Evolutionary conservation across 1,139 yeast genomes (phyloP), one percentile per base, ranked within the genome.

Genomic region (Keqinozyma sinolaborantium): DNA sequence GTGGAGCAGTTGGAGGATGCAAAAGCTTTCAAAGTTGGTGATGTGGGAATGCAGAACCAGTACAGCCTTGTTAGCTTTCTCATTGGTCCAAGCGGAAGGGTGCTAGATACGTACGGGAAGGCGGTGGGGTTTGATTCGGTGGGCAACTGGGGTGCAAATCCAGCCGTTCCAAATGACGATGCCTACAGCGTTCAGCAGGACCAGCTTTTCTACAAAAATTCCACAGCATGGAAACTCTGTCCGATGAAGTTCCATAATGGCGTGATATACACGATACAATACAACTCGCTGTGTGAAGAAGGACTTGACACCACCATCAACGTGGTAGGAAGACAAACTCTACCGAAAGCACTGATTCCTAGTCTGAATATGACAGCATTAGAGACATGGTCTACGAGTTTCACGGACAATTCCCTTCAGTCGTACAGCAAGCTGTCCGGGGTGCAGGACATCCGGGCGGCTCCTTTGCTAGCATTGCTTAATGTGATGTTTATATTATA

Each of bases 21-120:
- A 2, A 16, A 18, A 1, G 24, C 28, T 2, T 39, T 36, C 21
- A 40, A 39, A 28, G 36, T 34, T 3, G 44, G 44, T 2, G 33
- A 36, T 25, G 18, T 37, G 2, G 32, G 18, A 5, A 13, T 40
- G 8, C 15, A 24, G 23, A 14, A 11, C 4, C 10, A 23, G 4
- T 24, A 41, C 23, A 20, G 30, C 7, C 39, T 39, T 29, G 28
- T 23, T 7, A 18, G 23, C n/a, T 25, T 39, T 3, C 8, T 34
- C n/a, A 25, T 40, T 5, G 33, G 40, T 10, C 44, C 44, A 3
- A 23, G 26, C 13, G 44, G 44, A 3, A 27, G 34, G 13, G 18
- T 40, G 9, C 16, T 19, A 10, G 27, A 11, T 5, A n/a, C 10
- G 4, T 9, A 4, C 10, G 39, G 39, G 3, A 25, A 29, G n/a